Evolutionary conservation across 257 asterid genomes (phyloP).

Genomic region (Solanum ossicruentum): DNA sequence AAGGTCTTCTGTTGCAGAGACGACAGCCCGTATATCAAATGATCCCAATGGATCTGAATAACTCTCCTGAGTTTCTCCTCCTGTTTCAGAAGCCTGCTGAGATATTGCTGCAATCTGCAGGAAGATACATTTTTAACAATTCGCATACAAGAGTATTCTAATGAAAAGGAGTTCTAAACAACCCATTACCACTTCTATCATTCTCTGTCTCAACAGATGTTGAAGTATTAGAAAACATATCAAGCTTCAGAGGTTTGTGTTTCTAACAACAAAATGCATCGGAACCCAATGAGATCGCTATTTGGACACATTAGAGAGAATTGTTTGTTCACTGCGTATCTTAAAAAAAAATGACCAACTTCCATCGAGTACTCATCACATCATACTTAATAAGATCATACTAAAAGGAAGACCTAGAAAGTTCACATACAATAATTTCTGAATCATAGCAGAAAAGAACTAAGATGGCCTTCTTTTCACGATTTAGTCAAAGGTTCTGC

Average conservation of each 20-base stretch:
- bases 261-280: background rate
- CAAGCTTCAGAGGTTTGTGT: background rate
- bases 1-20: conserved; percentile 86
- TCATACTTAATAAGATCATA: background rate
- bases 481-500: background rate
- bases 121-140: background rate
- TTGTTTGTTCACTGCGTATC: background rate
- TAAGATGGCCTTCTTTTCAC: background rate
- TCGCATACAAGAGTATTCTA: background rate
- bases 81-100: conserved; percentile 47
- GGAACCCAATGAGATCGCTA: background rate
- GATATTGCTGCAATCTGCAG: conserved; percentile 79
- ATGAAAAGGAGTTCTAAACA: background rate
- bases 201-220: background rate
- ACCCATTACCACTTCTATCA: background rate
- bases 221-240: background rate
- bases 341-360: background rate
- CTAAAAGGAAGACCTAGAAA: background rate
- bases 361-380: background rate
- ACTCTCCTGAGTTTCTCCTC: conserved; percentile 15
- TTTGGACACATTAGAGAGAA: background rate
- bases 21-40: conserved; percentile 73
- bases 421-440: background rate
- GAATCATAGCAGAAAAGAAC: background rate
- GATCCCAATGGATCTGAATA: conserved; percentile 40